These are phyloP conservation scores for Pichia sp. DNA, from an alignment of 1,139 yeast species.

Conservation along the genomic window DNA sequence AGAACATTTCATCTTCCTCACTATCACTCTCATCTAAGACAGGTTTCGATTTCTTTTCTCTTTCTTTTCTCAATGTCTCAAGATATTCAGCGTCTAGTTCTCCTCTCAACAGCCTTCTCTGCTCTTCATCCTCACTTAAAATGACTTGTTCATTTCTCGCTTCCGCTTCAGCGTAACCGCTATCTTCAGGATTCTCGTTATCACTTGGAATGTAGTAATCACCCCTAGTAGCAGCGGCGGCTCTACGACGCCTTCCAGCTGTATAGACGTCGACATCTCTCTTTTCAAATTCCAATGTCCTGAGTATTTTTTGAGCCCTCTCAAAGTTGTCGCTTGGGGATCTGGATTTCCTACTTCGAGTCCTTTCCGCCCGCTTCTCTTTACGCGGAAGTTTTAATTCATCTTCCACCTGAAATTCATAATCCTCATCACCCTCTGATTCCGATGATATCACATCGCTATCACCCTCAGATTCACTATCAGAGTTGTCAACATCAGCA, in stretches of 20 bases:
- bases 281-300: conserved; percentile 13
- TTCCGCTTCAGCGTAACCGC: conserved; percentile 14
- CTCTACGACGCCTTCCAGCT: conserved; percentile 6
- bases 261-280: conserved; percentile 8
- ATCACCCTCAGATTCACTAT: background rate
- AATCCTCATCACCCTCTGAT: background rate
- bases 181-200: conserved; percentile 4
- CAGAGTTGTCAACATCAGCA: background rate
- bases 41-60: conserved; percentile 1
- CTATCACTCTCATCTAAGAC: conserved; percentile 7
- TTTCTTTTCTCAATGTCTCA: conserved; percentile 5
- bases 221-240: conserved; percentile 15
- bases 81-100: conserved; percentile 12
- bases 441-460: background rate
- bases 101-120: conserved; percentile 13
- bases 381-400: no score
- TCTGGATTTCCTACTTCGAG: background rate
- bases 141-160: conserved; percentile 14
- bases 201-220: conserved; percentile 12
- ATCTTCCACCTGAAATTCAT: background rate
- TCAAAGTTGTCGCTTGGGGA: conserved; percentile 1
- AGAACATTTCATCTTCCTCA: conserved; percentile 4
- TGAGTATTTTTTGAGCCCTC: conserved; percentile 7
- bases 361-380: background rate
- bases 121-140: conserved; percentile 18